A percentile compares a stretch with the other conserved stretches of the same genome.
Evolutionary conservation across 768 basidiomycete genomes (phyloP).

Genomic region (Candolleomyces aberdarensis): DNA sequence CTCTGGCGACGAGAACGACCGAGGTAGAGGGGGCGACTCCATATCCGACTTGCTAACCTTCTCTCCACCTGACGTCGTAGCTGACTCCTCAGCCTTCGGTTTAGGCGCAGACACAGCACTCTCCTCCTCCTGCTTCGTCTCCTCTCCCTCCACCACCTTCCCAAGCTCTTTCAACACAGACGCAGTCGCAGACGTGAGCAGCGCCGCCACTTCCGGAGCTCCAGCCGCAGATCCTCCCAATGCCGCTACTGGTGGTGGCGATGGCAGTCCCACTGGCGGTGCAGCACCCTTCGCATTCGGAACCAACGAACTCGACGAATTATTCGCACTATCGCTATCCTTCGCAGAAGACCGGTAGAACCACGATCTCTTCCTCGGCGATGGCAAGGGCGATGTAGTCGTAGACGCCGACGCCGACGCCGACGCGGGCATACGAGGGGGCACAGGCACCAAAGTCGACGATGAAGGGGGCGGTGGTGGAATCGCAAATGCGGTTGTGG

Average conservation of each 20-base stretch:
- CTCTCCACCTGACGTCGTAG: neutral
- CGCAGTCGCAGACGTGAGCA: too few relatives aligned
- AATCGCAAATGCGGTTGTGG: neutral
- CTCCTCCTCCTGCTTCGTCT: neutral
- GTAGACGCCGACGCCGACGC: neutral
- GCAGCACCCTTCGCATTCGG: too few relatives aligned
- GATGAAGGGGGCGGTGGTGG: neutral
- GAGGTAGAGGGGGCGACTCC: too few relatives aligned
- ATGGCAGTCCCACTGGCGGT: too few relatives aligned
- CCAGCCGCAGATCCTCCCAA: too few relatives aligned
- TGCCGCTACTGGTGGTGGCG: too few relatives aligned
- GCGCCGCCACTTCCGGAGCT: too few relatives aligned
- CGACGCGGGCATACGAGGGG: neutral
- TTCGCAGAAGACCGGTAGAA: neutral
- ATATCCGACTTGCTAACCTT: neutral
- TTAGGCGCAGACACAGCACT: too few relatives aligned
- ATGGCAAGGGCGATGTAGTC: neutral
- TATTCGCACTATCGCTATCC: neutral
- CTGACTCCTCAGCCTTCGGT: too few relatives aligned
- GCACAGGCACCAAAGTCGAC: too few relatives aligned
- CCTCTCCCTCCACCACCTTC: neutral
- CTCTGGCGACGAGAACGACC: too few relatives aligned
- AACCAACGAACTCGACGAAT: neutral
- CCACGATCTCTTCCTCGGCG: conserved; percentile 4
- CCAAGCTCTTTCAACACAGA: neutral